A percentile compares a stretch with the other conserved stretches of the same genome.
Conservation (phyloP, 768 basidiomycete species). For the Phylloporus sp. region DNA sequence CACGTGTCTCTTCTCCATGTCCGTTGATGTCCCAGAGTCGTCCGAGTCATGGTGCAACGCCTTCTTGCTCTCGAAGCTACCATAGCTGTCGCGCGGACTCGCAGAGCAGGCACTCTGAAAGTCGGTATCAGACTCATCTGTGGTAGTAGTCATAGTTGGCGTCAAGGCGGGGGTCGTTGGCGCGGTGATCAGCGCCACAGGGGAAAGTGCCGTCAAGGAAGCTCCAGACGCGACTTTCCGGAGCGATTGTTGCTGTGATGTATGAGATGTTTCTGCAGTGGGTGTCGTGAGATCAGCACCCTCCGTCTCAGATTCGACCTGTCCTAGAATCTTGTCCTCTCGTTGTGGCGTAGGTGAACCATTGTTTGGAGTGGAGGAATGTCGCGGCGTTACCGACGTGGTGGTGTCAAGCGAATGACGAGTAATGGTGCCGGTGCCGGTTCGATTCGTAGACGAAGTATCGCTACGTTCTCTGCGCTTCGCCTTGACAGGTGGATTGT, state of each 20-base stretch:
- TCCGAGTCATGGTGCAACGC: slow-evolving; percentile 25
- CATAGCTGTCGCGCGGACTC: slow-evolving; percentile 66
- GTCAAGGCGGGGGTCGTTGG: slow-evolving; percentile 36
- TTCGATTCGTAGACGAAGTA: slow-evolving; percentile 60
- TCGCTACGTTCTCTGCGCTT: slow-evolving; percentile 50
- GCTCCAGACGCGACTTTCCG: slow-evolving; percentile 34
- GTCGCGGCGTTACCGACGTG: slow-evolving; percentile 26
- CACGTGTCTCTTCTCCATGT: slow-evolving; percentile 27
- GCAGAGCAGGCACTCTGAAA: slow-evolving; percentile 84
- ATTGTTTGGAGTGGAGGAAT: slow-evolving; percentile 20
- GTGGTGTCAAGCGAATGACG: slow-evolving; percentile 23
- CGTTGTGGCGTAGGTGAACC: slow-evolving; percentile 27
- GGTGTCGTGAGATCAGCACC: slow-evolving; percentile 20
- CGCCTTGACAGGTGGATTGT: slow-evolving; percentile 33
- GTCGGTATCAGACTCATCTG: slow-evolving; percentile 79
- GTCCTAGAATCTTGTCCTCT: slow-evolving; percentile 35
- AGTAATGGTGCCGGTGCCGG: slow-evolving; percentile 31
- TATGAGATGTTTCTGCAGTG: slow-evolving; percentile 27
- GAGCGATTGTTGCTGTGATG: slow-evolving; percentile 16
- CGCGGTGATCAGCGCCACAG: slow-evolving; percentile 19
- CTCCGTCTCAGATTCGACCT: slow-evolving; percentile 36
- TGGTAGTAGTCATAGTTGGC: slow-evolving; percentile 34
- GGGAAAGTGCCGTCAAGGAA: slow-evolving; percentile 24
- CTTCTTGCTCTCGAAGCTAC: slow-evolving; percentile 36
- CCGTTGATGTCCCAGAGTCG: slow-evolving; percentile 28